A percentile compares a stretch with the other conserved stretches of the same genome.
These are phyloP conservation scores for Termitomyces sp. DNA, from an alignment of 768 basidiomycete genomes.

Conservation along the genomic window DNA sequence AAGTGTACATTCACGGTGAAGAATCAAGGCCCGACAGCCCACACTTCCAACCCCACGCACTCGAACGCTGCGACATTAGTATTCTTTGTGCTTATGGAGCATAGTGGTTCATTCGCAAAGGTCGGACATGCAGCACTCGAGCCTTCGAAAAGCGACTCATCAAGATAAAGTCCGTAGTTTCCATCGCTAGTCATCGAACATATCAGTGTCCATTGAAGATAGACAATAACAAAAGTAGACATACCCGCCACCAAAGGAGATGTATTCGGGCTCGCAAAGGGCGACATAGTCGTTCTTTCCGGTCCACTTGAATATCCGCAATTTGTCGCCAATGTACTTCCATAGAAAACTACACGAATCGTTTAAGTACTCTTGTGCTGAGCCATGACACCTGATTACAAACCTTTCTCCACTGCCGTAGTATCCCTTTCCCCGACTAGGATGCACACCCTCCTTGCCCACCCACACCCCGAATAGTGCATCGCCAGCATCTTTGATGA, in stretches of 20 bases:
- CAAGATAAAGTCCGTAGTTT: slow-evolving; percentile 84
- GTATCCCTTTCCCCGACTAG: slow-evolving; percentile 59
- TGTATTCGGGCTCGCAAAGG: slow-evolving; percentile 71
- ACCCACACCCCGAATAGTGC: slow-evolving; percentile 79
- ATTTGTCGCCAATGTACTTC: slow-evolving; percentile 44
- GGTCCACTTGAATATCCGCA: slow-evolving; percentile 77
- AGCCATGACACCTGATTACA: slow-evolving; percentile 17
- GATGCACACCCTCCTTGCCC: slow-evolving; percentile 67
- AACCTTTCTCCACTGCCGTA: slow-evolving; percentile 89
- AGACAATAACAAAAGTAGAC: slow-evolving; percentile 20
- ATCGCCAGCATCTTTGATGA: slow-evolving; percentile 59
- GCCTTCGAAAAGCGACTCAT: slow-evolving; percentile 75
- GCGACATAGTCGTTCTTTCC: slow-evolving; percentile 89
- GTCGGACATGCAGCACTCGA: slow-evolving; percentile 83
- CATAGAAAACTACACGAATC: slow-evolving; percentile 63
- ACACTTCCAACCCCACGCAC: slow-evolving; percentile 89
- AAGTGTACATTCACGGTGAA: background rate
- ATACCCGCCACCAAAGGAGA: slow-evolving; percentile 92
- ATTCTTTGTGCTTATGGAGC: slow-evolving; percentile 40
- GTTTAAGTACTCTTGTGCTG: background rate
- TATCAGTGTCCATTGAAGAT: background rate
- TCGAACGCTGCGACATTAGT: slow-evolving; percentile 69
- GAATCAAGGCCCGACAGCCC: slow-evolving; percentile 59
- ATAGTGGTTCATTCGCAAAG: slow-evolving; percentile 83
- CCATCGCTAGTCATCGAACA: slow-evolving; percentile 56